Evolutionary conservation across 768 basidiomycete species (phyloP).

Genomic region (Termitomyces sp.): DNA sequence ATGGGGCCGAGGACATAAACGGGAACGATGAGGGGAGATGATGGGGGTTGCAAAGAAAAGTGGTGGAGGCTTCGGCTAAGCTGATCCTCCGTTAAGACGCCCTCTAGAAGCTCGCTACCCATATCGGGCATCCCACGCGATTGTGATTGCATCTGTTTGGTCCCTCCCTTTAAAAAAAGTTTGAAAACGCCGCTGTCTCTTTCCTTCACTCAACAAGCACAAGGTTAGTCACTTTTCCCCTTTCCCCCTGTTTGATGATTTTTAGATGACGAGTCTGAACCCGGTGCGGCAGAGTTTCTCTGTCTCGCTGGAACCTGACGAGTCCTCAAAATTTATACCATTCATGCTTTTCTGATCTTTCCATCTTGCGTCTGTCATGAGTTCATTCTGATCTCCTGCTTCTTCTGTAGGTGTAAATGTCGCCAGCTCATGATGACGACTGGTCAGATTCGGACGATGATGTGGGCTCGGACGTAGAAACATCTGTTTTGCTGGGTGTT

Average conservation of each 20-base stretch:
- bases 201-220: constrained; percentile 10
- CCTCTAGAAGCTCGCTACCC: neutral
- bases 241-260: constrained; percentile 31
- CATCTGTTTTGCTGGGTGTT: constrained; percentile 73
- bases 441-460: constrained; percentile 86
- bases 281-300: constrained; percentile 56
- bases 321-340: constrained; percentile 65
- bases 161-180: constrained; percentile 14
- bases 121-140: neutral
- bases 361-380: constrained; percentile 14
- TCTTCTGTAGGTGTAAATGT: constrained; percentile 28
- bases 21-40: constrained; percentile 15
- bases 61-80: constrained; percentile 18
- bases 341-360: constrained; percentile 89
- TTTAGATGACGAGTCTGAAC: constrained; percentile 82
- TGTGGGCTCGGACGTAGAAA: constrained; percentile 51
- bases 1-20: constrained; percentile 19
- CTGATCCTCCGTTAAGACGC: constrained; percentile 22
- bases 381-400: constrained; percentile 16
- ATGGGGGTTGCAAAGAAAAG: constrained; percentile 22
- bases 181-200: constrained; percentile 11
- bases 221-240: constrained; percentile 17
- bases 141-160: constrained; percentile 24
- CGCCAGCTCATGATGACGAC: constrained; percentile 45
- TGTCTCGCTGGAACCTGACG: constrained; percentile 54